Percentiles rank a stretch among this genome's conserved stretches.
These are phyloP conservation scores for Aspergillus glaucus DNA, from an alignment of 2,329 filamentous ascomycete species.

Conservation along the genomic window DNA sequence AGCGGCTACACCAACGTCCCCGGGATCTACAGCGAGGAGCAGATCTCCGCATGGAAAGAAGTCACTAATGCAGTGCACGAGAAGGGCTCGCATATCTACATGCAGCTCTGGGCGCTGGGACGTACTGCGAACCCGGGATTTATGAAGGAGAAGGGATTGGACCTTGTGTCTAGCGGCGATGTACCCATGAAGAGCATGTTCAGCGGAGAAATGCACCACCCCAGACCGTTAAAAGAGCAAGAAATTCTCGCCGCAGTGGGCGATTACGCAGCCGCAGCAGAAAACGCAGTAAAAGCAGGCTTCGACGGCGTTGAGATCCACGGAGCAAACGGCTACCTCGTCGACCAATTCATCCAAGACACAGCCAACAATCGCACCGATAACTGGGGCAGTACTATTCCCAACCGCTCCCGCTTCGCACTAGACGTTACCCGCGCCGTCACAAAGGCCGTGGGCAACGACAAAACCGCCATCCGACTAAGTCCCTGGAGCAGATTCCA, in stretches of 20 bases:
- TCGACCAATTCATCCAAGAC: slow-evolving; percentile 48
- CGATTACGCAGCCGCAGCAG: slow-evolving; percentile 42
- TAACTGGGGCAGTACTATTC: slow-evolving; percentile 45
- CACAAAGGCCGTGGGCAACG: slow-evolving; percentile 38
- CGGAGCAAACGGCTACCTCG: slow-evolving; percentile 45
- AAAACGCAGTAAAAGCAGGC: slow-evolving; percentile 49
- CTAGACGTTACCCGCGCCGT: slow-evolving; percentile 46
- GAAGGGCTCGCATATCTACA: slow-evolving; percentile 55
- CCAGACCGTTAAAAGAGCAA: slow-evolving; percentile 27
- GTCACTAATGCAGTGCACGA: slow-evolving; percentile 58
- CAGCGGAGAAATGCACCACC: slow-evolving; percentile 19
- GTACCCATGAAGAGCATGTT: slow-evolving; percentile 8
- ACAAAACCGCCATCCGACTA: slow-evolving; percentile 43
- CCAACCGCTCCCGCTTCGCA: slow-evolving; percentile 49
- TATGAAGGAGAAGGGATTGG: slow-evolving; percentile 9
- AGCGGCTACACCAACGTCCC: slow-evolving; percentile 49
- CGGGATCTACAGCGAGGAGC: slow-evolving; percentile 52
- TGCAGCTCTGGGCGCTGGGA: slow-evolving; percentile 58
- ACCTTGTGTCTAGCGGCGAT: slow-evolving; percentile 18
- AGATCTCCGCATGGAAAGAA: slow-evolving; percentile 55
- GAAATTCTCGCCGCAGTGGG: slow-evolving; percentile 40
- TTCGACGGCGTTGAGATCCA: slow-evolving; percentile 50
- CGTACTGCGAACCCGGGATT: slow-evolving; percentile 43
- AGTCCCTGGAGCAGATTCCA: slow-evolving; percentile 38
- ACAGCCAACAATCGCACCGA: slow-evolving; percentile 45